Evolutionary conservation across 139 green algal genomes (phyloP), one percentile per base, ranked within the genome.

Genomic region (Chlorella vulgaris): DNA sequence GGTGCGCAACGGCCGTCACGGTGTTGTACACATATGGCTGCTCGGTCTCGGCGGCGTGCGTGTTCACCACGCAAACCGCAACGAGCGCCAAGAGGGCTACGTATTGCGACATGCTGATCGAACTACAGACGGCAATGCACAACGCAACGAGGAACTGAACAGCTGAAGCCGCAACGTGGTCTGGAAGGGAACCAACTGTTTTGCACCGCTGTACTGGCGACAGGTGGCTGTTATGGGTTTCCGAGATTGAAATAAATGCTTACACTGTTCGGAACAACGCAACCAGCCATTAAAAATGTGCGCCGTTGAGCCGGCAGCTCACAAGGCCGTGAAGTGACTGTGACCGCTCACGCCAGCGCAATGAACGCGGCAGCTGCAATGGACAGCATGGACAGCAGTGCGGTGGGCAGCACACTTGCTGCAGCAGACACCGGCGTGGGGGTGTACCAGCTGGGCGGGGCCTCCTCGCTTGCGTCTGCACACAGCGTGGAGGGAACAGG

Each of bases 21-120:
- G 47, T 58, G 55, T 65, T 65, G 55, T 65, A 65, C 18, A 65
- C 55, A 29, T 65, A 65, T n/a, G 55, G 55, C 55, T 65, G 55
- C 21, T 65, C 55, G 55, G 55, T 15, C 21, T 65, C 18, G 10
- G 47, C 47, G 22, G 55, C 15, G 55, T 8, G 47, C 47, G 47
- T 15, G 13, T 10, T 10, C 13, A 55, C 15, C 15, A 15, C 47
- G 47, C 10, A 55, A 55, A 55, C 13, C 47, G 47, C 47, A 55
- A 55, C 10, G 47, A n/a, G n/a, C n/a, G n/a, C n/a, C n/a, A n/a
- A n/a, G n/a, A n/a, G n/a, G n/a, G n/a, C n/a, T n/a, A n/a, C n/a
- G n/a, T n/a, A n/a, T n/a, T n/a, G n/a, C n/a, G n/a, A n/a, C n/a
- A n/a, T n/a, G n/a, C n/a, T n/a, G n/a, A n/a, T n/a, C n/a, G n/a